Percentiles rank a stretch among this genome's conserved stretches.
phyloP scores from a whole-genome alignment of 2,329 filamentous ascomycete genomes.

The Lanzia echinophila region DNA sequence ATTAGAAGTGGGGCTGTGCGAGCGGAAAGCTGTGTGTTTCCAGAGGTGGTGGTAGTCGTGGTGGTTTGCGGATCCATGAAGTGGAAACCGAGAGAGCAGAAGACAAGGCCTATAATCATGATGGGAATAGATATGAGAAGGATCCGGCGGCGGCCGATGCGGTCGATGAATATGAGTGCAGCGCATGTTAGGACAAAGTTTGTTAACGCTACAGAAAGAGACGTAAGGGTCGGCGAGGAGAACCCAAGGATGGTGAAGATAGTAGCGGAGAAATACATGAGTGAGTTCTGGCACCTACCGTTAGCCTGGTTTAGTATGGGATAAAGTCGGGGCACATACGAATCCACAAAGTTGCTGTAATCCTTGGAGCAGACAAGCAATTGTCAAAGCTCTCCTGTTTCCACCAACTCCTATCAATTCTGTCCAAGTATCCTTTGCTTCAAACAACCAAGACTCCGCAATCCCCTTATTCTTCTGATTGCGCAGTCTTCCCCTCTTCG shows the following conservation, averaged over 20 bases:
- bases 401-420: constrained; percentile 52
- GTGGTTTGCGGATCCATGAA: constrained; percentile 36
- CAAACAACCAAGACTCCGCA: constrained; percentile 18
- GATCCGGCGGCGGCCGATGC: constrained; percentile 70
- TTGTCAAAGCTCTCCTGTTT: constrained; percentile 68
- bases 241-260: constrained; percentile 77
- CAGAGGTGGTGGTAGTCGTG: constrained; percentile 7
- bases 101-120: constrained; percentile 67
- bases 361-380: constrained; percentile 81
- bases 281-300: constrained; percentile 54
- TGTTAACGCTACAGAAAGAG: constrained; percentile 72
- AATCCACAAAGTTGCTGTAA: constrained; percentile 87
- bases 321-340: constrained; percentile 38
- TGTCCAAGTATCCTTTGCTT: constrained; percentile 38
- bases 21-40: too few species aligned
- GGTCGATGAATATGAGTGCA: constrained; percentile 71
- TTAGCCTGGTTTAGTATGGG: constrained; percentile 3
- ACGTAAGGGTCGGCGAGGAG: constrained; percentile 69
- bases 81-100: constrained; percentile 68
- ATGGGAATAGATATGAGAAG: constrained; percentile 77
- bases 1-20: constrained; percentile 1
- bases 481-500: constrained; percentile 29
- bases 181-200: constrained; percentile 76
- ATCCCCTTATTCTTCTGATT: constrained; percentile 16
- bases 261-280: constrained; percentile 88